Evolutionary conservation across 495 filamentous ascomycete species (phyloP), one percentile per base, ranked within the genome.

Genomic region (Achaetomiella virescens): DNA sequence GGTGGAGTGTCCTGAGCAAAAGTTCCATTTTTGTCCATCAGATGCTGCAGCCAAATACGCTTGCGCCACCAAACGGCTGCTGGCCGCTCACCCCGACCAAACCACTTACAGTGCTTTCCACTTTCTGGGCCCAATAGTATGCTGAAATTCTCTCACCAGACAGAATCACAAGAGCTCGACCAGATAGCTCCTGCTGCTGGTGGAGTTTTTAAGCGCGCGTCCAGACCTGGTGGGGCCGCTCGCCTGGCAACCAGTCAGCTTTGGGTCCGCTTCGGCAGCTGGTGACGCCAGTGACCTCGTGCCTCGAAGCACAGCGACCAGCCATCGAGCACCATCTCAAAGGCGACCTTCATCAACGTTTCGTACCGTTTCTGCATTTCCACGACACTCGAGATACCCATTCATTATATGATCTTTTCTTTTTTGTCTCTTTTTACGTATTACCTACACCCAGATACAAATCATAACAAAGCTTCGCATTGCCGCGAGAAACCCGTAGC

Each of bases 301-400:
- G 36, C 36, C 48, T 36, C 48, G 18, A 33, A 14, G n/a, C n/a
- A n/a, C 44, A 22, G 14, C n/a, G 6, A 7, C 48, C 48, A 51
- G 48, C 33, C 48, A 50, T 21, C 46, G 15, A 48, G 31, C 46
- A 36, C 33, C 45, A 35, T 38, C n/a, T n/a, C 31, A 49, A 49
- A 29, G 1, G 14, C 6, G 14, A 8, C 17, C 36, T 27, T 17
- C 48, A 17, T 25, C 43, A 9, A 11, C 43, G n/a, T 46, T 46
- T 29, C 18, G 24, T 21, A 4, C 11, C 18, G 10, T 33, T 41
- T 35, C 18, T 43, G 22, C 27, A 15, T 52, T 52, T 52, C 1
- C n/a, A 2, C 37, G 11, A 5, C 18, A 14, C 21, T 1, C 49
- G 49, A 43, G 49, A 52, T 52, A 42, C 38, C 38, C 49, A 6